Base-by-base conservation (phyloP, 352 stramenopile genomes). In the Globisporangium nodosum region DNA sequence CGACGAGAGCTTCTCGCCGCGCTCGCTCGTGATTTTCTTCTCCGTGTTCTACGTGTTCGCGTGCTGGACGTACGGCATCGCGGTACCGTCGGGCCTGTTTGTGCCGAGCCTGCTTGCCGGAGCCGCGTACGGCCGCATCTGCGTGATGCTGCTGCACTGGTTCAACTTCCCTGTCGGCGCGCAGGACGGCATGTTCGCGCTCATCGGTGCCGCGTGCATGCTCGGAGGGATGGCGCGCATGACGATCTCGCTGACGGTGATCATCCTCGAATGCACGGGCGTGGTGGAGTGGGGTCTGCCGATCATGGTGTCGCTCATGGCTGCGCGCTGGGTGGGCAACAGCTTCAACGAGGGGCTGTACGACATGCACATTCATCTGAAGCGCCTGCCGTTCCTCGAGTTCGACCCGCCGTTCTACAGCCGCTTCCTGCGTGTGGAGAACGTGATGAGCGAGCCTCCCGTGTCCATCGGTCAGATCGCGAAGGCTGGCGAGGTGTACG, bases 191-290 rank as follows among this genome's bases (percentile, higher is more conserved):
- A 99, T 98, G 65, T 99, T 99, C 64, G 94, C 96, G 16, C 76
- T 99, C 15, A 98, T 99, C 61, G 97, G 96, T 27, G 90, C 96
- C 9, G 96, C 94, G 1, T 96, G 84, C 47, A 96, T 99, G 58
- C 84, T 99, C 21, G 96, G 96, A 33, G 82, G 97, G 15, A 98
- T 99, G 87, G 88, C 96, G 16, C 83, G 97, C 15, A 99, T 99
- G 97, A 99, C 96, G 5, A 99, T 99, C 51, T 98, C 90, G 11
- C 76, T 99, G 3, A 99, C 96, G 0, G 97, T 99, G 40, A 99
- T 99, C 59, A 90, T 99, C 49, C 77, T 99, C 18, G 97, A 99
- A 69, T 97, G 94, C 51, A 99, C 97, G n/a, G 96, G 97, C 33
- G 96, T 99, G 66, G 97, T 99, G 60, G 91, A 99, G 70, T 99